Percentiles rank a stretch among this genome's conserved stretches.
phyloP scores from a whole-genome alignment of 306 rosid species.

The Vigna unguiculata region DNA sequence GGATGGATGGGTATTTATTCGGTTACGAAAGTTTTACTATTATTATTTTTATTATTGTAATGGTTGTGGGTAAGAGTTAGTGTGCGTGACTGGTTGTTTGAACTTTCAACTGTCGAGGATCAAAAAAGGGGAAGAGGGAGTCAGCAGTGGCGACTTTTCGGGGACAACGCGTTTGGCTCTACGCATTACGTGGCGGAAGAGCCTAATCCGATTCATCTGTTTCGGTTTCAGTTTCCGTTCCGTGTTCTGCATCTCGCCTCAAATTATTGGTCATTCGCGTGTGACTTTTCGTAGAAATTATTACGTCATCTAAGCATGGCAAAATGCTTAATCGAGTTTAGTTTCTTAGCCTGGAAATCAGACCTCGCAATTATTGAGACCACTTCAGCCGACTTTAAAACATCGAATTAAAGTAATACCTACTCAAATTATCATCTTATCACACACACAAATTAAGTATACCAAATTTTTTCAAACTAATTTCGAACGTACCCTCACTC shows the following conservation, averaged over 20 bases:
- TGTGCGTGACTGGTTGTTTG: constrained; percentile 11
- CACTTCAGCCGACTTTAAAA: not conserved
- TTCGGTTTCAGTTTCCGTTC: not conserved
- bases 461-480: not conserved
- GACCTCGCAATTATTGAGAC: not conserved
- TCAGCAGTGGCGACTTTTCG: constrained; percentile 42
- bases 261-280: not conserved
- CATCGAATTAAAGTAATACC: not conserved
- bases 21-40: not conserved
- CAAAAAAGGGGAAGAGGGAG: not conserved
- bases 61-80: constrained; percentile 27
- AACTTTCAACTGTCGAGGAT: not conserved
- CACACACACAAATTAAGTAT: not conserved
- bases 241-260: constrained; percentile 1
- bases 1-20: not conserved
- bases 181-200: constrained; percentile 21
- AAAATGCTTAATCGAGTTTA: not conserved
- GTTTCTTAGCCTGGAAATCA: constrained; percentile 7
- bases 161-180: constrained; percentile 36
- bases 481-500: not conserved
- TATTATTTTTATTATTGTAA: no score
- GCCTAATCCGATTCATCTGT: not conserved
- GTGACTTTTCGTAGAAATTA: not conserved
- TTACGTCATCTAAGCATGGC: not conserved
- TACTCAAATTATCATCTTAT: not conserved